Conservation (phyloP, 2,329 filamentous ascomycete genomes). For the Colletotrichum spinosum region DNA sequence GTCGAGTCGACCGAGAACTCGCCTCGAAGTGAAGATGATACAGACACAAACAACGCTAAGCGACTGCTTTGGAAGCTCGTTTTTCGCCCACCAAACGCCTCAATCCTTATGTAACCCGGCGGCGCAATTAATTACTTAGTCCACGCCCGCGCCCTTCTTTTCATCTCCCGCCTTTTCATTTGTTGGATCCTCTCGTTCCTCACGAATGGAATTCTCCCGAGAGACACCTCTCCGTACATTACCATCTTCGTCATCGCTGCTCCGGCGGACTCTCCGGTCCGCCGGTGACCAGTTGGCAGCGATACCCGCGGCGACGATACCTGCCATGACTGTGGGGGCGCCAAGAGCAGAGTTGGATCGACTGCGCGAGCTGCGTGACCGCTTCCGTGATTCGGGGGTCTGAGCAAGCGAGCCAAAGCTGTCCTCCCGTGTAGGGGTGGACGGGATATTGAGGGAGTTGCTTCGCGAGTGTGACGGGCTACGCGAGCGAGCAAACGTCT, state of each 20-base stretch:
- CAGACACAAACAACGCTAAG: constrained; percentile 14
- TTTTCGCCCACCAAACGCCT: constrained; percentile 26
- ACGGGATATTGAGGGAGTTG: constrained; percentile 70
- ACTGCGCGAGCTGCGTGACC: constrained; percentile 75
- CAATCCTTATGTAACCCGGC: constrained; percentile 18
- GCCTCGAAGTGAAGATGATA: not conserved
- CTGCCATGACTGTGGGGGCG: constrained; percentile 84
- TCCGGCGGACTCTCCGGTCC: constrained; percentile 57
- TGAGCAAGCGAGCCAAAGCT: constrained; percentile 60
- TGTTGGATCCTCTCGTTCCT: constrained; percentile 24
- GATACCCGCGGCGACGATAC: constrained; percentile 81
- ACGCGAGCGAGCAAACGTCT: constrained; percentile 72
- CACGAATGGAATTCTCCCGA: constrained; percentile 31
- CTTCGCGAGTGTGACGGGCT: constrained; percentile 74
- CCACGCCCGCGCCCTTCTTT: constrained; percentile 20
- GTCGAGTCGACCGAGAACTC: constrained; percentile 3
- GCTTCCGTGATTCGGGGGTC: constrained; percentile 71
- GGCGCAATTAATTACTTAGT: constrained; percentile 31
- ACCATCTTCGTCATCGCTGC: constrained; percentile 48
- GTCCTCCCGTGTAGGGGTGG: constrained; percentile 71
- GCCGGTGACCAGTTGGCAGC: constrained; percentile 82
- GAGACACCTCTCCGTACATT: constrained; percentile 28
- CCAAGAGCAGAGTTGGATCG: constrained; percentile 78
- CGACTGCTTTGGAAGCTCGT: constrained; percentile 11
- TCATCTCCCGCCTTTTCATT: constrained; percentile 30